Evolutionary conservation across 352 stramenopile species (phyloP).

Genomic region (Phytophthora aleatoria): DNA sequence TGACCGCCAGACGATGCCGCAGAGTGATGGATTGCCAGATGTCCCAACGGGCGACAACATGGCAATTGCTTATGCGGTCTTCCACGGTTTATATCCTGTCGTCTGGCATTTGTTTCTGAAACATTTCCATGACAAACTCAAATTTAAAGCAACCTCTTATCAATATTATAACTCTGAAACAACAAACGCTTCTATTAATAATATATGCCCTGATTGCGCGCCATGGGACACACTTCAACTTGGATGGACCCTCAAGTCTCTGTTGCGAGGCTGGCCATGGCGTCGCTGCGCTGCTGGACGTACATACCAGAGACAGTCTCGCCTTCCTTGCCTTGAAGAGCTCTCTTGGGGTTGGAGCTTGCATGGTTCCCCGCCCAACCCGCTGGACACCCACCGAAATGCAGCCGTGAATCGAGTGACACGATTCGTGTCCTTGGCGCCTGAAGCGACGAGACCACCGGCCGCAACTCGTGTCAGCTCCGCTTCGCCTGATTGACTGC

Average conservation of each 20-base stretch:
- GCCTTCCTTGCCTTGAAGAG: no score
- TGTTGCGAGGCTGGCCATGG: not conserved
- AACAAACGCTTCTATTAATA: not conserved
- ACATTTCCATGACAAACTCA: not conserved
- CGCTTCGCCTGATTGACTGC: not conserved
- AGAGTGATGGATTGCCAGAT: not conserved
- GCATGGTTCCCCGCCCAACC: no score
- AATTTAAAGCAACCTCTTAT: not conserved
- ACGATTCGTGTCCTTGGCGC: not conserved
- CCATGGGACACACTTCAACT: slow-evolving; percentile 17
- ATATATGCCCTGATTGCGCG: slow-evolving; percentile 14
- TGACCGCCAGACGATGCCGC: slow-evolving; percentile 5
- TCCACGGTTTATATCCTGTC: not conserved
- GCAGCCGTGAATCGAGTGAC: no score
- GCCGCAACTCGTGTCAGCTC: slow-evolving; percentile 16
- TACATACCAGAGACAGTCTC: not conserved
- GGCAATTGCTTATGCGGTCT: slow-evolving; percentile 5
- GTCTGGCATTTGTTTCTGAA: not conserved
- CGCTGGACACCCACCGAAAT: no score
- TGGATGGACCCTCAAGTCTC: slow-evolving; percentile 13
- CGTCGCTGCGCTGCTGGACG: not conserved
- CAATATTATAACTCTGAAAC: not conserved
- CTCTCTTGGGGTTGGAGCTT: not conserved
- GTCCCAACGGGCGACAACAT: slow-evolving; percentile 10
- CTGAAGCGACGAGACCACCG: slow-evolving; percentile 6